phyloP scores from a whole-genome alignment of 176 grass and related monocot genomes.

The Oryza nivara region DNA sequence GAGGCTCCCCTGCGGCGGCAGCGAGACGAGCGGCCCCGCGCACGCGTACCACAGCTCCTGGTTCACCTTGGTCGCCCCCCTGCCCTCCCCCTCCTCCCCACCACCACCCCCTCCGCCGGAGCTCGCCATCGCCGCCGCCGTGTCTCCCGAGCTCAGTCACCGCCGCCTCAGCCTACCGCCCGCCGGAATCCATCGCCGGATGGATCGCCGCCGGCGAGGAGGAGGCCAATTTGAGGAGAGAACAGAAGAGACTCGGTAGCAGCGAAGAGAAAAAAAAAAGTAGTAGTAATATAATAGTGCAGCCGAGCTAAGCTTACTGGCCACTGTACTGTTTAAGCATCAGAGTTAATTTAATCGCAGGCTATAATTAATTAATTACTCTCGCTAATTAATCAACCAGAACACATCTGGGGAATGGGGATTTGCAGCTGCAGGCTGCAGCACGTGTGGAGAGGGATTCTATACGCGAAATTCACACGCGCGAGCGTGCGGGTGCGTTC shows the following conservation, averaged over 20 bases:
- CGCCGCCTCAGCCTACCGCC: neutral
- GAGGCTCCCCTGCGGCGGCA: slow-evolving; percentile 70
- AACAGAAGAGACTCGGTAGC: slow-evolving; percentile 32
- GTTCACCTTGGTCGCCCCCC: slow-evolving; percentile 54
- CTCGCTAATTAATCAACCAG: slow-evolving; percentile 34
- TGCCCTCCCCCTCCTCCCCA: slow-evolving; percentile 26
- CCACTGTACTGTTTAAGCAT: slow-evolving; percentile 38
- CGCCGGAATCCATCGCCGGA: slow-evolving; percentile 38
- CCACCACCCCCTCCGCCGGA: neutral
- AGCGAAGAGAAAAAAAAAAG: slow-evolving; percentile 3
- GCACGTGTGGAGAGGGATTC: slow-evolving; percentile 20
- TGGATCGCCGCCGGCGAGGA: slow-evolving; percentile 34
- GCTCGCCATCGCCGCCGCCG: slow-evolving; percentile 19
- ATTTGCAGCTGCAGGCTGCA: neutral
- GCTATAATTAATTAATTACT: neutral
- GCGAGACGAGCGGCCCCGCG: slow-evolving; percentile 66
- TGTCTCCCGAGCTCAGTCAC: neutral
- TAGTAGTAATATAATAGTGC: slow-evolving; percentile 38
- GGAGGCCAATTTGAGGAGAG: slow-evolving; percentile 25
- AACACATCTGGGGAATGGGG: slow-evolving; percentile 11
- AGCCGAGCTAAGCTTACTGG: slow-evolving; percentile 29
- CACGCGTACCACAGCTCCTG: slow-evolving; percentile 85
- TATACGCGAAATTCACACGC: slow-evolving; percentile 14
- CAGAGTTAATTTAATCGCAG: slow-evolving; percentile 21
- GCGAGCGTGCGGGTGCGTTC: neutral